Conservation (phyloP, 129 eudicot species). For the Chrysanthemum seticuspe region DNA sequence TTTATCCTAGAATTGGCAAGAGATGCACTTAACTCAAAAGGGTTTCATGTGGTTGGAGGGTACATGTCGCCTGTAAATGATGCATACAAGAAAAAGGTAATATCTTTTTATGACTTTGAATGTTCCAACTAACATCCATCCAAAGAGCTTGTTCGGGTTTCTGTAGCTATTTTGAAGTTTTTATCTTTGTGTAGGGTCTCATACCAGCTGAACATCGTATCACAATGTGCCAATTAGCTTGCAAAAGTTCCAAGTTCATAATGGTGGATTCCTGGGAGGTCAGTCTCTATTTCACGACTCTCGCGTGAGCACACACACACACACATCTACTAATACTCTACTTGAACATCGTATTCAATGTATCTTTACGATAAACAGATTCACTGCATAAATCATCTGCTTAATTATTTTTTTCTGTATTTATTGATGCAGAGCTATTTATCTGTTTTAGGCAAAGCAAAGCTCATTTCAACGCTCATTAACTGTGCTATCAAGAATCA, state of each 20-base stretch:
- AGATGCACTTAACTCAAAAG: slow-evolving; percentile 72
- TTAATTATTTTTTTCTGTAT: background rate
- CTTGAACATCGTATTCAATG: background rate
- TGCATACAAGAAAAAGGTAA: slow-evolving; percentile 83
- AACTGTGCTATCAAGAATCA: slow-evolving; percentile 76
- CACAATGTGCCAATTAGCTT: slow-evolving; percentile 76
- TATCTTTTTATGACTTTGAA: background rate
- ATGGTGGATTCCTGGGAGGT: slow-evolving; percentile 99
- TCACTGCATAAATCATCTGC: background rate
- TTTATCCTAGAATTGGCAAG: slow-evolving; percentile 70
- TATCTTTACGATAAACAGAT: slow-evolving; percentile 2
- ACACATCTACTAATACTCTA: background rate
- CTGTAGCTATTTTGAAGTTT: background rate
- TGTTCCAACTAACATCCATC: too few species aligned
- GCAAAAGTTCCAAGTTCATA: slow-evolving; percentile 71
- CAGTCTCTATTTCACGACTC: slow-evolving; percentile 13
- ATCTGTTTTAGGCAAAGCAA: slow-evolving; percentile 71
- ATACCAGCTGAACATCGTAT: slow-evolving; percentile 75
- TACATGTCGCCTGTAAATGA: slow-evolving; percentile 96
- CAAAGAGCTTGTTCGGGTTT: too few species aligned
- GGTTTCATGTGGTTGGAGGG: slow-evolving; percentile 83
- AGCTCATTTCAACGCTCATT: slow-evolving; percentile 74
- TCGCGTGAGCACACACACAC: background rate
- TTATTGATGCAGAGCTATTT: slow-evolving; percentile 28
- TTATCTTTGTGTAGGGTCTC: slow-evolving; percentile 53